A percentile compares a stretch with the other conserved stretches of the same genome.
These are phyloP conservation scores for Gautieria morchelliformis DNA, from an alignment of 768 basidiomycete genomes.

Conservation along the genomic window DNA sequence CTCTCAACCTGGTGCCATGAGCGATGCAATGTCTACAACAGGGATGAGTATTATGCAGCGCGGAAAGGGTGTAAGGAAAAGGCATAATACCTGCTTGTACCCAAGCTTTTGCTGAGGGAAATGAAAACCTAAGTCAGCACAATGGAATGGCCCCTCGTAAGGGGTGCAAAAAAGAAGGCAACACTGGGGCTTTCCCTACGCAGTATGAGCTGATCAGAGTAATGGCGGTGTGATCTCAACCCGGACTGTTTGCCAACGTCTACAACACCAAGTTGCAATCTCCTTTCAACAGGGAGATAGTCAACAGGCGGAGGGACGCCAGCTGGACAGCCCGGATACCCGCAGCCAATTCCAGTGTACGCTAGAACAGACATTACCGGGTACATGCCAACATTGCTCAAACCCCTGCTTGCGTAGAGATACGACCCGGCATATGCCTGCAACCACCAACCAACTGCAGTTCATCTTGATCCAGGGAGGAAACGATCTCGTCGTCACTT, in stretches of 20 bases:
- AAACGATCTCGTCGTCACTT: not conserved
- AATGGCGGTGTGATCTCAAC: constrained; percentile 94
- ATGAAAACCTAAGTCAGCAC: constrained; percentile 40
- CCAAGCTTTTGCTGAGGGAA: constrained; percentile 54
- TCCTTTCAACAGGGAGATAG: not conserved
- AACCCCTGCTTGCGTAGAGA: constrained; percentile 22
- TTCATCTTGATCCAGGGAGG: constrained; percentile 33
- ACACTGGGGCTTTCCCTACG: constrained; percentile 93
- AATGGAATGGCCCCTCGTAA: constrained; percentile 25
- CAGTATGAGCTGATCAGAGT: constrained; percentile 98
- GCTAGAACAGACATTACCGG: constrained; percentile 67
- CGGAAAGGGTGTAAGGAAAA: not conserved
- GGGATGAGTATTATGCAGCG: not conserved
- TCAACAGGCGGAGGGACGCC: constrained; percentile 16
- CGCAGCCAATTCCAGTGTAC: constrained; percentile 76
- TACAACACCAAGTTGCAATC: constrained; percentile 8
- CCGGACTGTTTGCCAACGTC: constrained; percentile 34
- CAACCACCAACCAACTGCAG: constrained; percentile 46
- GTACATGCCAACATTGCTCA: constrained; percentile 28
- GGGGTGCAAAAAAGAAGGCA: constrained; percentile 35
- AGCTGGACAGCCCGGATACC: constrained; percentile 55
- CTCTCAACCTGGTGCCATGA: constrained; percentile 77
- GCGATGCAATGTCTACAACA: constrained; percentile 68
- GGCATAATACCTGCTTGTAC: constrained; percentile 62
- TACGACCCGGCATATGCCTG: constrained; percentile 19